phyloP scores from a whole-genome alignment of 73 alveolate genomes.

The Paramecium caudatum region DNA sequence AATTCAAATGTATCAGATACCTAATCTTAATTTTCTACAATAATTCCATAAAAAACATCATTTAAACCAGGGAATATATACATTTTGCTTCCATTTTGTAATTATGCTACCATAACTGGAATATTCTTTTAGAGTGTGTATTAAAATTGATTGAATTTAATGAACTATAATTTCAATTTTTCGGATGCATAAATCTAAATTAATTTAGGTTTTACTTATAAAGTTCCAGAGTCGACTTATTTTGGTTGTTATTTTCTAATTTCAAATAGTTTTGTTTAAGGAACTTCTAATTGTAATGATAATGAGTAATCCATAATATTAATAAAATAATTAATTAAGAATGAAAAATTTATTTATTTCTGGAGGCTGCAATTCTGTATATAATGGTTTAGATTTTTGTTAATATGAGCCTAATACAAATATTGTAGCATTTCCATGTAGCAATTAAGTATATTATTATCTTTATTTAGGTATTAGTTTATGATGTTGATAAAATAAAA shows the following conservation, averaged over 20 bases:
- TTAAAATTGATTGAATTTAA: slow-evolving; percentile 44
- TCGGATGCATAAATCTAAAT: slow-evolving; percentile 47
- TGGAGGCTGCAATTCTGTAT: slow-evolving; percentile 43
- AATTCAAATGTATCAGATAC: slow-evolving; percentile 53
- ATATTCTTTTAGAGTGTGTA: slow-evolving; percentile 49
- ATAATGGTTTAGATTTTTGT: slow-evolving; percentile 55
- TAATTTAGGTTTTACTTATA: not conserved
- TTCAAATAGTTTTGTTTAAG: slow-evolving; percentile 16
- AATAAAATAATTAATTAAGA: slow-evolving; percentile 52
- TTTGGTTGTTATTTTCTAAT: not conserved
- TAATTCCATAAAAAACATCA: slow-evolving; percentile 54
- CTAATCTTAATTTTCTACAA: not conserved
- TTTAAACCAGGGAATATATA: slow-evolving; percentile 63
- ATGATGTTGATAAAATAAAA: slow-evolving; percentile 19
- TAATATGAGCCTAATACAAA: slow-evolving; percentile 18
- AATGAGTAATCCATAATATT: slow-evolving; percentile 40
- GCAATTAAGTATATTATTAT: not conserved
- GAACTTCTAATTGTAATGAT: slow-evolving; percentile 43
- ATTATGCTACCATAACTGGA: not conserved
- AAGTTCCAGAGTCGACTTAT: slow-evolving; percentile 6
- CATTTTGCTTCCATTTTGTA: not conserved
- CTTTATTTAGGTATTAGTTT: slow-evolving; percentile 22
- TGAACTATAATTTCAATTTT: not conserved
- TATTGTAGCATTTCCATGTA: slow-evolving; percentile 51
- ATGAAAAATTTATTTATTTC: slow-evolving; percentile 47